phyloP scores from a whole-genome alignment of 169 alveolate genomes.

The Pseudocohnilembus persalinus region DNA sequence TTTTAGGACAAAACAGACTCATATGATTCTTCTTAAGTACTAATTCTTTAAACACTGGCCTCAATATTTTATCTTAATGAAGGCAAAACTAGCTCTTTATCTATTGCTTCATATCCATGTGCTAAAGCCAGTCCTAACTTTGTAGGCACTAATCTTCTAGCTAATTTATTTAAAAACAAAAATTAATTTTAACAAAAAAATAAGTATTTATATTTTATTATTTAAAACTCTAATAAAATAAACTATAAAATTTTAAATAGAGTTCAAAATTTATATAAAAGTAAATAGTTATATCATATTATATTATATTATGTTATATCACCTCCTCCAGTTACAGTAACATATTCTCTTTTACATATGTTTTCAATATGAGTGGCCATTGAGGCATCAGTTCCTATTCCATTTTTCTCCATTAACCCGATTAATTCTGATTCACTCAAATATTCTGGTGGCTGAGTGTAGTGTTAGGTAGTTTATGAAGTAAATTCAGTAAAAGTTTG shows the following conservation, averaged over 20 bases:
- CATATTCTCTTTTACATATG: constrained; percentile 95
- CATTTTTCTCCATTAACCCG: constrained; percentile 94
- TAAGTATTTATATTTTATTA: no score
- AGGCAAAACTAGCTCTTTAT: constrained; percentile 40
- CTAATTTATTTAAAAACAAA: no score
- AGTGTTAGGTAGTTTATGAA: not conserved
- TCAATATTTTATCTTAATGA: constrained; percentile 34
- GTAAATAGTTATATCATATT: no score
- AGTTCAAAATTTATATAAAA: no score
- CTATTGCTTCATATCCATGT: constrained; percentile 41
- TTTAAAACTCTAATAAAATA: no score
- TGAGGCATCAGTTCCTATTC: constrained; percentile 99
- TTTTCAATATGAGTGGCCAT: constrained; percentile 98
- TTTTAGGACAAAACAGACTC: constrained; percentile 27
- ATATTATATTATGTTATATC: no score
- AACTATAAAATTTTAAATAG: no score
- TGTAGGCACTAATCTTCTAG: constrained; percentile 42
- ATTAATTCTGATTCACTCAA: constrained; percentile 96
- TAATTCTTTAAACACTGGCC: constrained; percentile 30
- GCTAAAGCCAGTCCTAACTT: constrained; percentile 32
- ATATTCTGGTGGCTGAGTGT: constrained; percentile 91
- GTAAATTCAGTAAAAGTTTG: not conserved
- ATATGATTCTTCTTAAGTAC: constrained; percentile 28
- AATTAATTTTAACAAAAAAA: no score
- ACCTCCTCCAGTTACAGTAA: constrained; percentile 34